phyloP scores from a whole-genome alignment of 75 land plant species.

The Pseudotsuga menziesii region DNA sequence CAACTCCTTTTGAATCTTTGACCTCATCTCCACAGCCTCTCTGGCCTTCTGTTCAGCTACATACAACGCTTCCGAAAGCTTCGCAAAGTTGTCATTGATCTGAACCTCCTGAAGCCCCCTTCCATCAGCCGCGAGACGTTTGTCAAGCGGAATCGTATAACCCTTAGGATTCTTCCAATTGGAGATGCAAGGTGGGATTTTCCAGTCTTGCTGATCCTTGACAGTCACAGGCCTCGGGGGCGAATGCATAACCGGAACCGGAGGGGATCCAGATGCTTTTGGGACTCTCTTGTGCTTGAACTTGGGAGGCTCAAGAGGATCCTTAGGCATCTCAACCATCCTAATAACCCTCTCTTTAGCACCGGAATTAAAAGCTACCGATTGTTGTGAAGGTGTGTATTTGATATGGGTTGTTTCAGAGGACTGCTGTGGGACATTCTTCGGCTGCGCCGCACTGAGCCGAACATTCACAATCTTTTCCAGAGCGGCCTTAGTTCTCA shows the following conservation, averaged over 20 bases:
- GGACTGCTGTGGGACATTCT: constrained; percentile 65
- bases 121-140: constrained; percentile 93
- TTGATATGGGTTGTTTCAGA: constrained; percentile 67
- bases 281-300: constrained; percentile 99
- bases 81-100: constrained; percentile 94
- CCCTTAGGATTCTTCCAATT: constrained; percentile 99
- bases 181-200: constrained; percentile 95
- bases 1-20: constrained; percentile 89
- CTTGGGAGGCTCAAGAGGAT: constrained; percentile 96
- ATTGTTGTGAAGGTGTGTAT: constrained; percentile 89
- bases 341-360: constrained; percentile 89
- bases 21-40: constrained; percentile 93
- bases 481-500: constrained; percentile 73
- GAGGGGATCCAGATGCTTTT: constrained; percentile 87
- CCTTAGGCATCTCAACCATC: constrained; percentile 93
- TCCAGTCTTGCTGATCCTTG: constrained; percentile 98
- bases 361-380: constrained; percentile 84
- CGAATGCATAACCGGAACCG: constrained; percentile 89
- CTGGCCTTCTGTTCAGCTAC: constrained; percentile 96
- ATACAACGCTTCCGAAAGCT: constrained; percentile 84
- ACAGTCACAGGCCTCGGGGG: constrained; percentile 96
- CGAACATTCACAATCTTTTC: constrained; percentile 89
- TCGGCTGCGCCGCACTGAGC: constrained; percentile 94
- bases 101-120: constrained; percentile 96
- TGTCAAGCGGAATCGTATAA: constrained; percentile 94